These are phyloP conservation scores for Wickerhamomyces mucosus DNA, from an alignment of 805 yeast genomes.

Conservation along the genomic window DNA sequence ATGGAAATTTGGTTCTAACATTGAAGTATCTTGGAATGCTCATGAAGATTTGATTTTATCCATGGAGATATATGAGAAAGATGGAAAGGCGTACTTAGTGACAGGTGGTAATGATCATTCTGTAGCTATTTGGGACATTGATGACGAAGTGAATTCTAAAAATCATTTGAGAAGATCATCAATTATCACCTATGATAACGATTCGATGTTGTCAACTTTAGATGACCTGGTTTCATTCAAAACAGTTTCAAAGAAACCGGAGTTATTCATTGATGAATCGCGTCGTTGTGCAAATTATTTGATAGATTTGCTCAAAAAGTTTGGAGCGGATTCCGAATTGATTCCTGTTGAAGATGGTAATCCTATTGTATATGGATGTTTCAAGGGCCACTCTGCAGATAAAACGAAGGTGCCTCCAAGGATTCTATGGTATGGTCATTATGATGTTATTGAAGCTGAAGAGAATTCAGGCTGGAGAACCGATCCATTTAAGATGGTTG, in stretches of 20 bases:
- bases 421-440: slow-evolving; percentile 89
- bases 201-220: slow-evolving; percentile 54
- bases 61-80: slow-evolving; percentile 35
- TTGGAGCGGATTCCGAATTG: slow-evolving; percentile 66
- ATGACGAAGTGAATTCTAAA: slow-evolving; percentile 5
- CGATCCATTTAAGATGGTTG: slow-evolving; percentile 67
- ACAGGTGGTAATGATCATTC: slow-evolving; percentile 68
- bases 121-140: slow-evolving; percentile 63
- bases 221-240: slow-evolving; percentile 53
- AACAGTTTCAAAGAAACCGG: slow-evolving; percentile 71
- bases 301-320: slow-evolving; percentile 45
- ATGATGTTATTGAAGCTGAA: slow-evolving; percentile 84
- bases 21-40: slow-evolving; percentile 38
- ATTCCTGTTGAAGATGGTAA: slow-evolving; percentile 71
- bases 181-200: slow-evolving; percentile 33
- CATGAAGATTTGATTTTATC: slow-evolving; percentile 44
- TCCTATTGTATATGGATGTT: slow-evolving; percentile 76
- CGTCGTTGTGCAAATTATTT: slow-evolving; percentile 80
- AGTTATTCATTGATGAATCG: slow-evolving; percentile 63
- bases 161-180: slow-evolving; percentile 7
- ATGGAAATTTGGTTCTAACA: slow-evolving; percentile 40
- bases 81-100: slow-evolving; percentile 36
- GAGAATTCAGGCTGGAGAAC: slow-evolving; percentile 48
- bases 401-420: slow-evolving; percentile 25
- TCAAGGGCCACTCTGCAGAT: slow-evolving; percentile 34